A percentile compares a stretch with the other conserved stretches of the same genome.
These are phyloP conservation scores for Fusarium avenaceum DNA, from an alignment of 2,329 filamentous ascomycete genomes.

Conservation along the genomic window DNA sequence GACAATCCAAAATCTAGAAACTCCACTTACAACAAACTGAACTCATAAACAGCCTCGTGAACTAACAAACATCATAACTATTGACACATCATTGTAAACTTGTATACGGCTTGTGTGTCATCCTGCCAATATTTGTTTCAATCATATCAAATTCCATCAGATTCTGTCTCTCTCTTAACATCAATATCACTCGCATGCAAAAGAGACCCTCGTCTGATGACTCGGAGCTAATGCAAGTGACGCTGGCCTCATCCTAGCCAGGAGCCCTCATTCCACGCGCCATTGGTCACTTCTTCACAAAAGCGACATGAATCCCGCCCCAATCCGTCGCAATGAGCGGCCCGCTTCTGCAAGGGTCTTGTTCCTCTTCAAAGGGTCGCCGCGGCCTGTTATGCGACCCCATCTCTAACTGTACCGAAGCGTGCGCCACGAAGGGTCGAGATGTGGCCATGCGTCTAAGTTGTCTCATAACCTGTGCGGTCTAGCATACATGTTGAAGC, in stretches of 20 bases:
- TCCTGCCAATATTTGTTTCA: not conserved
- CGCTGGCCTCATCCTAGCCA: slow-evolving; percentile 47
- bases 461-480: slow-evolving; percentile 3
- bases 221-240: slow-evolving; percentile 49
- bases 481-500: not conserved
- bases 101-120: not conserved
- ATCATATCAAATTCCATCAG: not conserved
- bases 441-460: slow-evolving; percentile 23
- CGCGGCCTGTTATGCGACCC: slow-evolving; percentile 45
- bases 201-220: slow-evolving; percentile 37
- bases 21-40: too few species aligned
- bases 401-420: slow-evolving; percentile 24
- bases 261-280: slow-evolving; percentile 27
- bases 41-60: not conserved
- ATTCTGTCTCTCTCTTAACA: slow-evolving; percentile 1
- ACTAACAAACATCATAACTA: not conserved
- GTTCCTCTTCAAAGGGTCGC: slow-evolving; percentile 33
- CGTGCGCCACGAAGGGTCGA: slow-evolving; percentile 28
- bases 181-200: slow-evolving; percentile 21
- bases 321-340: slow-evolving; percentile 44
- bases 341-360: slow-evolving; percentile 48
- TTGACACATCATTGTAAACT: too few species aligned
- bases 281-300: slow-evolving; percentile 43
- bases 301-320: slow-evolving; percentile 36
- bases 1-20: too few species aligned